These are phyloP conservation scores for Penicillium coprophilum DNA, from an alignment of 495 filamentous ascomycete genomes.

Conservation along the genomic window DNA sequence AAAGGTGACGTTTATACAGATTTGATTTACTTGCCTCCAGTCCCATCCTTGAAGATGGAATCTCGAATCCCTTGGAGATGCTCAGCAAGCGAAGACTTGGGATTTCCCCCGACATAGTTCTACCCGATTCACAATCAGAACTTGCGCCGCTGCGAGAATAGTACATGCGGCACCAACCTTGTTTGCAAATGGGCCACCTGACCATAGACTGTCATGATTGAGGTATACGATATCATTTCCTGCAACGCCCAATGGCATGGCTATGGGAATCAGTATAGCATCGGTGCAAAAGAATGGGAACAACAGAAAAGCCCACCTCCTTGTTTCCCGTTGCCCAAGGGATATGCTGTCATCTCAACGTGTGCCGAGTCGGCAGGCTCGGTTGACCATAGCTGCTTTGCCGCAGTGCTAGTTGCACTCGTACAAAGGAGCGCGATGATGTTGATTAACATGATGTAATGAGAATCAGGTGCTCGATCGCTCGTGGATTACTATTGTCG, in stretches of 20 bases:
- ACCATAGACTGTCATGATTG: not conserved
- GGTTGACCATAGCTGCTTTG: not conserved
- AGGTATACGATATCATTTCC: not conserved
- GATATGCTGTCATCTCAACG: not conserved
- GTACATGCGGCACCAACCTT: not conserved
- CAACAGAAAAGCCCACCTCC: not conserved
- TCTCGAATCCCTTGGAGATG: not conserved
- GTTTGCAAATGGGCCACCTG: not conserved
- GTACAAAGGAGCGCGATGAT: not conserved
- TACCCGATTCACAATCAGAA: not conserved
- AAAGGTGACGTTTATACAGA: not conserved
- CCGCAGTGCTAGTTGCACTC: not conserved
- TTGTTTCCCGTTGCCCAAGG: not conserved
- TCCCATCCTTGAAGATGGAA: not conserved
- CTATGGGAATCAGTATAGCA: not conserved
- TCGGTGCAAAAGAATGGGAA: not conserved
- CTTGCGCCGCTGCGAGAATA: not conserved
- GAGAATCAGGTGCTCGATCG: not conserved
- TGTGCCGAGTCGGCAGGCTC: not conserved
- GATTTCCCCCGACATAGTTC: not conserved
- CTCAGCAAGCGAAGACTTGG: not conserved
- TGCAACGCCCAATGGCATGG: not conserved
- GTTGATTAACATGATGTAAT: not conserved
- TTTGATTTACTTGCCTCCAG: not conserved
- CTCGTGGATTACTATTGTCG: not conserved